phyloP scores from a whole-genome alignment of 1,284 basidiomycete genomes.

The Trametes versicolor region DNA sequence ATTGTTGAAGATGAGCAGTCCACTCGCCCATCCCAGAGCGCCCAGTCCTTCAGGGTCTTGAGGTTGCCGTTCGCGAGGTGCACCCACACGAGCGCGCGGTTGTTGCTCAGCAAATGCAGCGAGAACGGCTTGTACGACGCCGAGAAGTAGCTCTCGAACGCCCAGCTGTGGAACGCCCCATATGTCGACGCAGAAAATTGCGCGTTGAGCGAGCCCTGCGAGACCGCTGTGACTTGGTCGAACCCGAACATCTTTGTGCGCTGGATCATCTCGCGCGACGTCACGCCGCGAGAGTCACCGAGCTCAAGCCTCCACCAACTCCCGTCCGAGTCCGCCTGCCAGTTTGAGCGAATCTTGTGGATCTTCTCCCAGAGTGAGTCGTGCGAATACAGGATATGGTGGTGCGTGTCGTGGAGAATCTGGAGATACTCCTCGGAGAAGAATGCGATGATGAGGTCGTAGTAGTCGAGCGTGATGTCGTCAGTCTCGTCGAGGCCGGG shows the following conservation, averaged over 20 bases:
- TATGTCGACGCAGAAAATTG: constrained; percentile 40
- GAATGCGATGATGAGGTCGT: constrained; percentile 39
- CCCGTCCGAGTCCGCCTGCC: constrained; percentile 22
- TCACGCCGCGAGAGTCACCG: constrained; percentile 20
- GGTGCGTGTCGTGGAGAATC: constrained; percentile 39
- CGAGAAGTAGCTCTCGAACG: constrained; percentile 39
- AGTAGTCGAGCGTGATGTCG: constrained; percentile 34
- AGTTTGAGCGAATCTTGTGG: constrained; percentile 17
- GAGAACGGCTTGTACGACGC: constrained; percentile 41
- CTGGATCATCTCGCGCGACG: constrained; percentile 39
- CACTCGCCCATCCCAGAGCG: constrained; percentile 35
- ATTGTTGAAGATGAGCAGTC: background rate
- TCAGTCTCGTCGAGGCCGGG: constrained; percentile 30
- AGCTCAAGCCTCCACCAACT: constrained; percentile 26
- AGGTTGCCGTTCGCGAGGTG: constrained; percentile 38
- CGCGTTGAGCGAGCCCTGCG: constrained; percentile 44
- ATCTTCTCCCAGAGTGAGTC: constrained; percentile 34
- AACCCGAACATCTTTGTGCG: constrained; percentile 41
- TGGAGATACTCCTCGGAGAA: constrained; percentile 43
- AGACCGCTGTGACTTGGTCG: constrained; percentile 45
- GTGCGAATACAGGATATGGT: constrained; percentile 42
- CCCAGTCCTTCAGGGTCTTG: constrained; percentile 37
- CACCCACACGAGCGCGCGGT: constrained; percentile 43
- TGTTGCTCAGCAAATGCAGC: constrained; percentile 40
- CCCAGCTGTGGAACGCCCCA: constrained; percentile 35